Conservation (phyloP, 1,139 yeast species). For the Diutina neorugosa region DNA sequence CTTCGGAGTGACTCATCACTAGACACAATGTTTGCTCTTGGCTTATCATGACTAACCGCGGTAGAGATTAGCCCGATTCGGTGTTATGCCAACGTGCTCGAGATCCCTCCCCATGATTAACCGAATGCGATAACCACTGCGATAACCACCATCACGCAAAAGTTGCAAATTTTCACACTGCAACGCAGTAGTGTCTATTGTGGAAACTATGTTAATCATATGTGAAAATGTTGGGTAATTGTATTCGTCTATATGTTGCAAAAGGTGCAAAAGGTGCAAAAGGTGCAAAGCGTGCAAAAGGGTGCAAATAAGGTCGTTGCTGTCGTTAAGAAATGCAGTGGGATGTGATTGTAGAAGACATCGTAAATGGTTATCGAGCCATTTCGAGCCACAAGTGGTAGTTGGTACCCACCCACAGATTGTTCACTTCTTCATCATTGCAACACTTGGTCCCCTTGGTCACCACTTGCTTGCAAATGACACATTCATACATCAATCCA, state of each 20-base stretch:
- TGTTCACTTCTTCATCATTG: not conserved
- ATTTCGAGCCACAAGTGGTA: constrained; percentile 2
- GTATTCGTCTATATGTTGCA: not conserved
- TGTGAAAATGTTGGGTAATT: not conserved
- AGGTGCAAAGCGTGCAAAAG: no score
- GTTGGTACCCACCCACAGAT: not conserved
- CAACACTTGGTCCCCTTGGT: not conserved
- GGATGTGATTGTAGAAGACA: not conserved
- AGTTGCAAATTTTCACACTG: not conserved
- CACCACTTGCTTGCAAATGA: constrained; percentile 2
- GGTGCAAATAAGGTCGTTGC: no score
- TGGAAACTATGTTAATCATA: no score
- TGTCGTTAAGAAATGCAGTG: not conserved
- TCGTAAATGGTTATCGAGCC: not conserved
- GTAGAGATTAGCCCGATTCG: no score
- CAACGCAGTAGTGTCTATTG: no score
- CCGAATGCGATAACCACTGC: not conserved
- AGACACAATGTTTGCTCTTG: not conserved
- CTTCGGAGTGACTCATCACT: not conserved
- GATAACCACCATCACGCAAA: not conserved
- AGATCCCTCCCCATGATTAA: not conserved
- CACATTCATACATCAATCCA: constrained; percentile 2
- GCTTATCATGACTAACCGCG: no score
- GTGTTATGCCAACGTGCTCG: no score
- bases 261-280: not conserved